phyloP scores from a whole-genome alignment of 768 basidiomycete species.

The Podaxis sp. region DNA sequence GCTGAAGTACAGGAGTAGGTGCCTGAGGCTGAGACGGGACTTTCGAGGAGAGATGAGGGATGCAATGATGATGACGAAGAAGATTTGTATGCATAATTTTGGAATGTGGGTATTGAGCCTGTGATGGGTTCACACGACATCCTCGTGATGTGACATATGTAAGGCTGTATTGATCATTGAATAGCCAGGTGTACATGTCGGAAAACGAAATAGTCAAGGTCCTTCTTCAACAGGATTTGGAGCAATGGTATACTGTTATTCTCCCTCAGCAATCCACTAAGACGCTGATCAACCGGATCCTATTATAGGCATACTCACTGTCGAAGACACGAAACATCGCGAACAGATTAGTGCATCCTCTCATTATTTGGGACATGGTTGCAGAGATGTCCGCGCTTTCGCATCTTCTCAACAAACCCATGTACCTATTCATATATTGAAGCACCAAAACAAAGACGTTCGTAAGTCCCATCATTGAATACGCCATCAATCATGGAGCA shows the following conservation, averaged over 20 bases:
- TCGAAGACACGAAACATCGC: conserved; percentile 48
- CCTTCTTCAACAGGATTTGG: conserved; percentile 40
- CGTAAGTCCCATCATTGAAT: too few species aligned
- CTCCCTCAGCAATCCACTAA: too few species aligned
- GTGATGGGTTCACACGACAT: too few species aligned
- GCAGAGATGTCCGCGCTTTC: background rate
- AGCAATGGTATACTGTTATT: conserved; percentile 33
- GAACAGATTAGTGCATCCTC: conserved; percentile 35
- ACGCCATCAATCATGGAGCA: too few species aligned
- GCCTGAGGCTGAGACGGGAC: too few species aligned
- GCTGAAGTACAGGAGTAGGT: too few species aligned
- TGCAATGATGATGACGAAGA: too few species aligned
- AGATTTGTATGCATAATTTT: too few species aligned
- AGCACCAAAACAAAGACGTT: too few species aligned
- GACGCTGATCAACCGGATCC: background rate
- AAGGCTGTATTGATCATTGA: conserved; percentile 53
- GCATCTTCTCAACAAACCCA: conserved; percentile 15
- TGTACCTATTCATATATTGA: background rate
- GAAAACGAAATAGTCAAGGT: conserved; percentile 46
- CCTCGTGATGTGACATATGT: background rate
- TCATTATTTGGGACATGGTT: background rate
- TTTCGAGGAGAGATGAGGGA: too few species aligned
- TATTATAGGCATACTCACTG: conserved; percentile 45
- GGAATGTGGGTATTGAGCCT: too few species aligned
- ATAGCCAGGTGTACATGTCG: conserved; percentile 47